Percentiles rank a stretch among this genome's conserved stretches.
Evolutionary conservation across 2,329 filamentous ascomycete species (phyloP).

Genomic region (Neoarthrinium moseri): DNA sequence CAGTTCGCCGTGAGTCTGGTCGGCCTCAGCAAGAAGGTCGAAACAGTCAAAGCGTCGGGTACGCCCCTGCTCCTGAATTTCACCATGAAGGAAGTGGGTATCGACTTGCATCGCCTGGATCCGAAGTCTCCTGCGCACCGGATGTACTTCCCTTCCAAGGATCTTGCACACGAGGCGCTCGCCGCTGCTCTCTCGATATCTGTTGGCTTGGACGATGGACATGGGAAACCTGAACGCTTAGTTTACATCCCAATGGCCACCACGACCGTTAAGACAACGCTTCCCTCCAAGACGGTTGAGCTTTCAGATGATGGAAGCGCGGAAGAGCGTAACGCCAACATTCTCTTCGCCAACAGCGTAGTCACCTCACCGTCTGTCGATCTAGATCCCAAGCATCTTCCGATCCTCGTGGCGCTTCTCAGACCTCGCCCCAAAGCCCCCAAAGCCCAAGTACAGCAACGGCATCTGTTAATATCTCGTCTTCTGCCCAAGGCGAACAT

Average conservation of each 20-base stretch:
- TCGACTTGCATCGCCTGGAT: slow-evolving; percentile 89
- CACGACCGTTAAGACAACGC: slow-evolving; percentile 87
- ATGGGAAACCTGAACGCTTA: slow-evolving; percentile 79
- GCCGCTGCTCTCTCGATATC: slow-evolving; percentile 91
- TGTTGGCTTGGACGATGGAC: slow-evolving; percentile 87
- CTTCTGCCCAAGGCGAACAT: slow-evolving; percentile 90
- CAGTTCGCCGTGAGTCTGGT: slow-evolving; percentile 93
- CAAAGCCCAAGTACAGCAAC: slow-evolving; percentile 43
- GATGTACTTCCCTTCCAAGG: slow-evolving; percentile 95
- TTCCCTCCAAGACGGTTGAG: slow-evolving; percentile 91
- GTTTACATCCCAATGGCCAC: slow-evolving; percentile 97
- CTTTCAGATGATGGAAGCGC: slow-evolving; percentile 68
- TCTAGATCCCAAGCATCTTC: slow-evolving; percentile 86
- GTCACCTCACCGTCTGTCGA: slow-evolving; percentile 95
- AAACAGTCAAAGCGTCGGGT: slow-evolving; percentile 63
- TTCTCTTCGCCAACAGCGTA: slow-evolving; percentile 93
- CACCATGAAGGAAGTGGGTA: slow-evolving; percentile 93
- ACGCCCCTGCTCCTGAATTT: slow-evolving; percentile 79
- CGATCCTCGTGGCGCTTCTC: slow-evolving; percentile 76
- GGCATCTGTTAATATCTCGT: slow-evolving; percentile 77
- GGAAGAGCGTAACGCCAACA: slow-evolving; percentile 90
- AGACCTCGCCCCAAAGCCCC: slow-evolving; percentile 50
- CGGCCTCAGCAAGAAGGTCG: slow-evolving; percentile 78
- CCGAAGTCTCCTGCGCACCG: slow-evolving; percentile 90
- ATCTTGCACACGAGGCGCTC: slow-evolving; percentile 92